Evolutionary conservation across 805 yeast species (phyloP).

Genomic region (Cyberlindnera xishuangbannaensis): DNA sequence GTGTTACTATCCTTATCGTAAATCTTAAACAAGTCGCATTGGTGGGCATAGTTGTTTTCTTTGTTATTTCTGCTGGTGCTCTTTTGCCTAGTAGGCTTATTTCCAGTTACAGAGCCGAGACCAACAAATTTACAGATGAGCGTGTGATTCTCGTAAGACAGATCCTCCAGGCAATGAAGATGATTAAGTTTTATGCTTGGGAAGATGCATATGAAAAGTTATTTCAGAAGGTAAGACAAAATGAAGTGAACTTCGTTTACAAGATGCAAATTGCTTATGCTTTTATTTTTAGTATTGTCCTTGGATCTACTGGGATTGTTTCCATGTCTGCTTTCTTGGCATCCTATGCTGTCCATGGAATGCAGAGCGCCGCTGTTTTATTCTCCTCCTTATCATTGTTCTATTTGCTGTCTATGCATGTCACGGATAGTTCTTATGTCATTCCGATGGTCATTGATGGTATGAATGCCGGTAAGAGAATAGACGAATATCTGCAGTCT

Average conservation of each 20-base stretch:
- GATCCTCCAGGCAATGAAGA: conserved; percentile 49
- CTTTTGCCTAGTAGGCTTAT: conserved; percentile 41
- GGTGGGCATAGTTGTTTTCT: conserved; percentile 51
- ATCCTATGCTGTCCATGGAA: conserved; percentile 29
- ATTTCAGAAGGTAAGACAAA: conserved; percentile 43
- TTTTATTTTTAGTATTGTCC: conserved; percentile 45
- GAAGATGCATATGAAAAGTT: conserved; percentile 63
- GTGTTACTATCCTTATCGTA: conserved; percentile 50
- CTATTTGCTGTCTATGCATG: conserved; percentile 51
- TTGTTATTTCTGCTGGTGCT: conserved; percentile 36
- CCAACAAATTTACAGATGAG: conserved; percentile 52
- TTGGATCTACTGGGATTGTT: conserved; percentile 42
- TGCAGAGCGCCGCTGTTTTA: conserved; percentile 50
- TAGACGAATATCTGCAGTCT: conserved; percentile 46
- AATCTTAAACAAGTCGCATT: conserved; percentile 67
- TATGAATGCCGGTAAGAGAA: conserved; percentile 48
- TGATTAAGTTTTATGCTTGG: conserved; percentile 81
- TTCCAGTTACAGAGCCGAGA: conserved; percentile 37
- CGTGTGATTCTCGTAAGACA: conserved; percentile 56
- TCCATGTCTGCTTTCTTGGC: conserved; percentile 46
- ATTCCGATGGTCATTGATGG: conserved; percentile 58
- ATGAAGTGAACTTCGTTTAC: conserved; percentile 54
- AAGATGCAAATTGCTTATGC: conserved; percentile 54
- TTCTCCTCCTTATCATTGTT: conserved; percentile 67
- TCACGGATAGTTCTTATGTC: conserved; percentile 53